A percentile compares a stretch with the other conserved stretches of the same genome.
phyloP scores from a whole-genome alignment of 805 yeast species.

The Lipomyces orientalis region DNA sequence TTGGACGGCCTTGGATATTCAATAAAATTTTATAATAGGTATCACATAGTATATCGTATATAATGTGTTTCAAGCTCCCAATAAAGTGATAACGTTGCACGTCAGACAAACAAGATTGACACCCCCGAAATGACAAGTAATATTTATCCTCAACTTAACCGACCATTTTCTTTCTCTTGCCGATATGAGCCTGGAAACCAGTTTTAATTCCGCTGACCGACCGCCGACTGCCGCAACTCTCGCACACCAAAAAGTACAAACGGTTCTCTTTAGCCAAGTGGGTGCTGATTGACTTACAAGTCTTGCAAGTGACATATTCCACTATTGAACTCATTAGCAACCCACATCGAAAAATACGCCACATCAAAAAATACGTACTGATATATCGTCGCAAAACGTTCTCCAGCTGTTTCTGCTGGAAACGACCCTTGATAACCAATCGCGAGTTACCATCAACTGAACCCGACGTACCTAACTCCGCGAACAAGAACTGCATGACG shows the following conservation, averaged over 20 bases:
- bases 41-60: not conserved
- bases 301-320: conserved; percentile 98
- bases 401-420: conserved; percentile 97
- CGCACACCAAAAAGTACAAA: conserved; percentile 96
- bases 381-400: conserved; percentile 95
- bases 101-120: not conserved
- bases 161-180: conserved; percentile 63
- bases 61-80: not conserved
- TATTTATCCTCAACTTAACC: conserved; percentile 19
- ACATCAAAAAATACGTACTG: conserved; percentile 37
- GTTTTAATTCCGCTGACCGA: conserved; percentile 97
- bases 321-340: conserved; percentile 41
- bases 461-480: conserved; percentile 99
- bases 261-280: conserved; percentile 96
- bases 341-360: not conserved
- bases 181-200: conserved; percentile 98
- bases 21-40: not conserved
- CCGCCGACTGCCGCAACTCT: conserved; percentile 96
- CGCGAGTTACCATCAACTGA: conserved; percentile 98
- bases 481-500: conserved; percentile 93
- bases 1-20: not conserved
- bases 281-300: conserved; percentile 97
- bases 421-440: conserved; percentile 96
- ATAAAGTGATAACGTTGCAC: not conserved
- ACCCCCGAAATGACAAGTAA: not conserved